Base-by-base conservation (phyloP, 129 eudicot genomes). In the Ambrosia trifida region DNA sequence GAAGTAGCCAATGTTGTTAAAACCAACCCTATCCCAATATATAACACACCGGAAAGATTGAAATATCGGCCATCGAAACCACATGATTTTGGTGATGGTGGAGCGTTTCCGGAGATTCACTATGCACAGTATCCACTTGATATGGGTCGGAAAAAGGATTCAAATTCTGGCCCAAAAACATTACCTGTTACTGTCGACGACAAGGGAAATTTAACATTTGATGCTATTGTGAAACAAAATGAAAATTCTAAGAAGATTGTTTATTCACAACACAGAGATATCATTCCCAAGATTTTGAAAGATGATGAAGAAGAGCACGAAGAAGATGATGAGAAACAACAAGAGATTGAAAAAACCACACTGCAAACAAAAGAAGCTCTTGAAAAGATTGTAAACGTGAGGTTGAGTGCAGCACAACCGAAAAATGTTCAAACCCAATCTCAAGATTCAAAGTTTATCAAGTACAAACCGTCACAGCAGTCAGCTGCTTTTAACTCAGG, bases 31-130 rank as follows among this genome's bases (percentile, higher is more conserved):
- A 79, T 92, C 31, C 98, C 96, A 0, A 66, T 78, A 41, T 92
- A 92, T 67, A 57, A 83, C 49, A 89, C 87, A 6, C 78, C 95
- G 32, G 87, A 91, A n/a, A 56, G 88, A 80, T 18, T 92, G 10
- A 78, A 72, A 13, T 72, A 86, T 70, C 78, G 86, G 73, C 98
- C 98, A 3, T 84, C 95, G 3, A 87, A 85, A 81, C 88, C 90
- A 1, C 92, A 93, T 65, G 92, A 93, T 60, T 93, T 79, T 79
- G 98, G 98, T 28, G 96, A 89, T 84, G 98, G 98, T 54, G 98
- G 96, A 60, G 98, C 98, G 0, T 93, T 89, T 35, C 96, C 98
- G 0, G 98, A 93, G 57, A 87, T 93, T n/a, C 92, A 85, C 20
- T 85, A 83, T 77, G 96, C 98, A 3, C 96, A 93, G 69, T 93